Evolutionary conservation across 192 early-diverging fungal genomes (phyloP), one percentile per base, ranked within the genome.

Genomic region (Coemansia sp.): DNA sequence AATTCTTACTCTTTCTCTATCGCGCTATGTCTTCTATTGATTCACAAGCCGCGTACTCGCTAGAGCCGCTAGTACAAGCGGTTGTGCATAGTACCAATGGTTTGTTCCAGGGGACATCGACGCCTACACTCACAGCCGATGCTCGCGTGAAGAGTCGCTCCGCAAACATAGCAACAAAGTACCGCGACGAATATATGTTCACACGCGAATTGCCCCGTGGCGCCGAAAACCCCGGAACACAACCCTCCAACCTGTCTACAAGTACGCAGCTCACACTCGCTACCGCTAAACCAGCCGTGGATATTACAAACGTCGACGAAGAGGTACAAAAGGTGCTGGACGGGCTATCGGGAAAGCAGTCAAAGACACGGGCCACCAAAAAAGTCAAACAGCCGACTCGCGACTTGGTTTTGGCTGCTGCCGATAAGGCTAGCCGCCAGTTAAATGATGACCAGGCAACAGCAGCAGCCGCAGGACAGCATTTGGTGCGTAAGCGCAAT

Each of bases 401-500:
- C 9, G 75, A 82, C 12, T 49, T 79, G 34, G 70, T 76, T 5
- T 36, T 68, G 11, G 67, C 74, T 43, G 80, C 67, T 27, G 71
- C 80, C 6, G 67, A 57, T 34, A 66, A 66, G 42, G 65, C 60
- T 18, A 66, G 52, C 51, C 54, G 33, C 1, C 13, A 63, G 18
- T 4, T 18, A 18, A 3, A 15, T 2, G 57, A 54, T 15, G 31
- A 38, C 34, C n/a, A 70, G 18, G 15, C 24, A 64, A 47, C 49
- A 5, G 57, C 69, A 22, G 60, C 67, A 47, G 77, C 77, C 31
- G 62, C 77, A 3, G 77, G 80, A 5, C 77, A 86, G 49, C 76
- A 79, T 63, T 27, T 79, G 24, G 82, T 79, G 69, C 82, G 81
- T 46, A 80, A 82, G 72, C 72, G 76, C 20, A 66, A 63, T 43